phyloP scores from a whole-genome alignment of 116 monocot genomes.

The Dioscorea cayenensis region DNA sequence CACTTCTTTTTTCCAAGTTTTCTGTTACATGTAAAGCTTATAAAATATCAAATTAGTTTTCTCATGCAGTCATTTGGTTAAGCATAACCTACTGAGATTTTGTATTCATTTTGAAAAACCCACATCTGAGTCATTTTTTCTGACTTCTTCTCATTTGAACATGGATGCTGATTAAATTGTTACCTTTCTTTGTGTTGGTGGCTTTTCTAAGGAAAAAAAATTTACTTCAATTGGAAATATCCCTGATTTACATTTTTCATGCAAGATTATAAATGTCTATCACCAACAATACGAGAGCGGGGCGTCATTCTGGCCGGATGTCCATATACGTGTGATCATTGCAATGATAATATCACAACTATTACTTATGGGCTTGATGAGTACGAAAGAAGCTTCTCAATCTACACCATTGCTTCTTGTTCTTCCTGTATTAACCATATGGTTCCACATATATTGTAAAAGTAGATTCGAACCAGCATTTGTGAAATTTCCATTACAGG shows the following conservation, averaged over 20 bases:
- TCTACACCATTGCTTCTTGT: conserved; percentile 62
- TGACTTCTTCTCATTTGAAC: no score
- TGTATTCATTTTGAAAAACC: no score
- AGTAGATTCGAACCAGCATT: conserved; percentile 82
- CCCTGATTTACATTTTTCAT: background rate
- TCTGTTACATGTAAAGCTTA: no score
- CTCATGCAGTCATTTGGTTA: no score
- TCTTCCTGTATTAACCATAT: conserved; percentile 70
- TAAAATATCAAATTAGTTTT: no score
- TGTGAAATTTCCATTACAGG: conserved; percentile 84
- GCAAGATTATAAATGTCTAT: conserved; percentile 93
- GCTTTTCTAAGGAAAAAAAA: background rate
- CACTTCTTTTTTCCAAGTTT: no score
- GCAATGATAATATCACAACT: conserved; percentile 82
- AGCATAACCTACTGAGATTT: no score
- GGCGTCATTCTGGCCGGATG: conserved; percentile 92
- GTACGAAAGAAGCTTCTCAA: conserved; percentile 41
- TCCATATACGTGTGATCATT: conserved; percentile 59
- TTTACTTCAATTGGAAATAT: background rate
- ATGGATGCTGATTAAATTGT: no score
- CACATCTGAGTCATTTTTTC: no score
- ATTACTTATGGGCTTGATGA: conserved; percentile 81
- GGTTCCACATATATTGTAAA: conserved; percentile 82
- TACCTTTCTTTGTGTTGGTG: background rate
- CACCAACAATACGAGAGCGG: conserved; percentile 85